Evolutionary conservation across 2,329 filamentous ascomycete species (phyloP), one percentile per base, ranked within the genome.

Genomic region (Aspergillus fijiensis): DNA sequence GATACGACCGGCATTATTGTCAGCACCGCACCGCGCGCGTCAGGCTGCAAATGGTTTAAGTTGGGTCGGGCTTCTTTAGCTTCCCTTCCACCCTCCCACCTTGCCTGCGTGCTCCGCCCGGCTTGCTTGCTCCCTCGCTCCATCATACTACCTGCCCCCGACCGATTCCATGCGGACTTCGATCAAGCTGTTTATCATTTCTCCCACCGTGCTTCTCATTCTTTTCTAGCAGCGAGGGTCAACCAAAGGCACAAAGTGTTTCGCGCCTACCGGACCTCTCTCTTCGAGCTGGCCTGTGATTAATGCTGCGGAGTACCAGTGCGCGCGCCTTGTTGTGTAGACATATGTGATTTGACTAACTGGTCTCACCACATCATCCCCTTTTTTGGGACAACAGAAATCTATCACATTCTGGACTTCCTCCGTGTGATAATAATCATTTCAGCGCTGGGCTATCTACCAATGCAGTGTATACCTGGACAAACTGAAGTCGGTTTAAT

Each of bases 41-140:
- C 64, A 69, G 67, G 66, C 65, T 62, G 64, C 65, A 67, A 65
- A 62, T 60, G 58, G 52, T 57, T 61, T 52, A 55, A 55, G 49
- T 56, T 59, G 54, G 57, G 60, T 51, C 58, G 60, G 62, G 61
- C 61, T 60, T 57, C 49, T 29, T 60, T 49, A 52, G 49, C 55
- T 54, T 56, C 61, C 61, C 27, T 56, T 52, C 45, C 49, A 50
- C 25, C 23, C 45, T 51, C 42, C 42, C 51, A 53, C 45, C 52
- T 48, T 47, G 14, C 16, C 51, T 47, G 29, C 52, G 4, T 53
- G 19, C 14, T 53, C 42, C 27, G 14, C 53, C 42, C 16, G 7
- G 42, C 42, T 42, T 33, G 31, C 25, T 48, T 42, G 39, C 29
- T 47, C 47, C 19, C 27, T 47, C 53, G 31, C 53, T 35, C 27